Evolutionary conservation across 345 rosid genomes (phyloP).

Genomic region (Acer negundo): DNA sequence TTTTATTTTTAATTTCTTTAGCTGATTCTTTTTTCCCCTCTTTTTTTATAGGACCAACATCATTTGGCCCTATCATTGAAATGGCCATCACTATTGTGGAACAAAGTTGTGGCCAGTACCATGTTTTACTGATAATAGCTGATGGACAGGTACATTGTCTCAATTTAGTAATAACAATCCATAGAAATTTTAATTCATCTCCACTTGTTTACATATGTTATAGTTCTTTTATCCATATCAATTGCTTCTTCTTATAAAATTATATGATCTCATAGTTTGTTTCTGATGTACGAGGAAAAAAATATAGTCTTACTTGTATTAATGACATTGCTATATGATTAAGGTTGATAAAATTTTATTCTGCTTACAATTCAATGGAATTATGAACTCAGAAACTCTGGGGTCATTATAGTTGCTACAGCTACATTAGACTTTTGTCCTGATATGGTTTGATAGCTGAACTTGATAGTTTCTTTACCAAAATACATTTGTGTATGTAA

Average conservation of each 20-base stretch:
- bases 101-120: constrained; percentile 93
- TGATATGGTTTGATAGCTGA: not conserved
- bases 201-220: not conserved
- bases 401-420: not conserved
- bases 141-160: constrained; percentile 81
- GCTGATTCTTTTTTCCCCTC: not conserved
- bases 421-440: not conserved
- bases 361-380: not conserved
- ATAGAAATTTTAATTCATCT: not conserved
- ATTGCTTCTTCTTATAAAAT: not conserved
- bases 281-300: not conserved
- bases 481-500: not conserved
- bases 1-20: not conserved
- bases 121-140: constrained; percentile 87
- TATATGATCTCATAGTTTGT: not conserved
- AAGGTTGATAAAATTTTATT: not conserved
- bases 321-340: not conserved
- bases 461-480: not conserved
- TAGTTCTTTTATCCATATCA: not conserved
- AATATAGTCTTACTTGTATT: not conserved
- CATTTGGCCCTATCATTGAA: constrained; percentile 92
- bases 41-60: constrained; percentile 71
- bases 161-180: not conserved
- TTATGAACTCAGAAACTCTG: constrained; percentile 1
- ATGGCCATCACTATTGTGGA: constrained; percentile 96